Evolutionary conservation across 2,329 filamentous ascomycete genomes (phyloP).

Genomic region (Beauveria australis): DNA sequence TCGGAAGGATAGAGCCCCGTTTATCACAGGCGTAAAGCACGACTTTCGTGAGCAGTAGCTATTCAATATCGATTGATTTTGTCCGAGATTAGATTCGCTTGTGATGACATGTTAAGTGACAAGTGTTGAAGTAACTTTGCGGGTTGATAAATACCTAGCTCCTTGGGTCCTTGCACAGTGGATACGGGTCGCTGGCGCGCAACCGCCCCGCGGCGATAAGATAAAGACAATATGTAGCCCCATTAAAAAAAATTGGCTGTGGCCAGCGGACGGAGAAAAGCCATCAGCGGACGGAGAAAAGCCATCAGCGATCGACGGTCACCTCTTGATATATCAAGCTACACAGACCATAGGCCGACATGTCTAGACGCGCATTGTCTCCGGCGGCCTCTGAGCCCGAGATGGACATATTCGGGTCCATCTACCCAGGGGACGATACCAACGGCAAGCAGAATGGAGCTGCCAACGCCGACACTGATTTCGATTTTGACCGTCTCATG

Average conservation of each 20-base stretch:
- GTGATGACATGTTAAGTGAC: no score
- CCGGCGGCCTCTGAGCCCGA: constrained; percentile 83
- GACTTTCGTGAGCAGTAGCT: no score
- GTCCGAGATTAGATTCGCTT: no score
- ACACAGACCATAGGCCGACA: constrained; percentile 26
- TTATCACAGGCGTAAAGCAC: neutral
- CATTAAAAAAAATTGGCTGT: constrained; percentile 26
- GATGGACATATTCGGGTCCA: constrained; percentile 75
- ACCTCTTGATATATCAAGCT: neutral
- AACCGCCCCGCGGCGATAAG: constrained; percentile 29
- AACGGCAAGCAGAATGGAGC: constrained; percentile 30
- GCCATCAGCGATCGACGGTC: neutral
- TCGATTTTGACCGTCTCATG: constrained; percentile 55
- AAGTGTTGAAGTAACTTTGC: no score
- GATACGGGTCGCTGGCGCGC: no score
- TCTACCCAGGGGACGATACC: constrained; percentile 58
- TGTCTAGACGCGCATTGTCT: constrained; percentile 68
- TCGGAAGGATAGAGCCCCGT: neutral
- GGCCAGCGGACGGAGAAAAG: neutral
- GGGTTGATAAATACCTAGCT: no score
- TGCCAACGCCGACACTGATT: constrained; percentile 30
- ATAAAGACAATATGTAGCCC: constrained; percentile 20
- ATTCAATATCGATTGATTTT: no score
- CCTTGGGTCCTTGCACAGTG: no score
- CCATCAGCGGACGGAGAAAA: neutral